Evolutionary conservation across 106 monocot species (phyloP), one percentile per base, ranked within the genome.

Genomic region (Platanthera zijinensis): DNA sequence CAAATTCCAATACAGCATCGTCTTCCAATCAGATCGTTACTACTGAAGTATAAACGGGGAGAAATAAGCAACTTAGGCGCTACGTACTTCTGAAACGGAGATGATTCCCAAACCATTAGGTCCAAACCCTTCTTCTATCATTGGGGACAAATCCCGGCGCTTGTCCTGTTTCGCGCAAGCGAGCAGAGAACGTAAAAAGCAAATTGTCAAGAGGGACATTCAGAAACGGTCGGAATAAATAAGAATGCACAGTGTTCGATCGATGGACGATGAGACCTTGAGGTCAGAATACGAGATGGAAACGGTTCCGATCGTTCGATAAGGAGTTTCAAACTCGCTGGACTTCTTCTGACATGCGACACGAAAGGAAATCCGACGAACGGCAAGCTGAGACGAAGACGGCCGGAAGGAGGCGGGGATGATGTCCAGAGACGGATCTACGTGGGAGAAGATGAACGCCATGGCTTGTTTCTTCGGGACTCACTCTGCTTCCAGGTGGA

Each of bases 71-170:
- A 59, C 19, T 59, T 59, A 59, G 59, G 1, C 59, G 21, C 18
- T 12, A 84, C 89, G 19, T 80, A 96, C 93, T 83, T 89, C 87
- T 48, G 93, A 84, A 18, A 96, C 54, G 10, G 96, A 86, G 19
- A 96, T 51, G 71, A 96, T 96, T 10, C 96, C 96, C 49, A 91
- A 80, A n/a, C 96, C 96, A 51, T 87, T 51, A 19, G 91, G 93
- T 17, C 93, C 96, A 54, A 93, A 86, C 17, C 96, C 96, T 75
- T 87, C 82, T 71, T 91, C 89, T 10, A 96, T 93, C 83, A 84
- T 89, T 9, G 69, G 71, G 15, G 87, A 86, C 78, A 96, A 75
- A 79, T 96, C 93, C 52, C 62, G 77, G 3, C 74, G 45, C 84
- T 75, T 91, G 68, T 96, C 89, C 96, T 96, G 81, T 19, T 49